phyloP scores from a whole-genome alignment of 169 alveolate species.

The Babesia microti region DNA sequence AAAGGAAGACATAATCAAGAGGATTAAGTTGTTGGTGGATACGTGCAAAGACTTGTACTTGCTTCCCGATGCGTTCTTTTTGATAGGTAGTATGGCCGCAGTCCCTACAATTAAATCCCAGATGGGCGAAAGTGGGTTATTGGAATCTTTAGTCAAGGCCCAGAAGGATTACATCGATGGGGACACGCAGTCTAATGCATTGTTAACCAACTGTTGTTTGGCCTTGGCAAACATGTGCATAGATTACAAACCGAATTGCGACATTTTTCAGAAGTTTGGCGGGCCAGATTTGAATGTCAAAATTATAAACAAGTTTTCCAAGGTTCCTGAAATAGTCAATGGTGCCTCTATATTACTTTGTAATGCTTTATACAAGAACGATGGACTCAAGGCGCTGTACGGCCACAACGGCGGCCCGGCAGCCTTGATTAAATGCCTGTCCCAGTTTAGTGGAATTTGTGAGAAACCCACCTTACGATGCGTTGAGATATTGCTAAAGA shows the following conservation, averaged over 20 bases:
- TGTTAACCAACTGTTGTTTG: conserved; percentile 74
- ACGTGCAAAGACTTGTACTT: conserved; percentile 40
- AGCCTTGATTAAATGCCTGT: conserved; percentile 69
- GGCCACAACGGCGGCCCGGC: conserved; percentile 77
- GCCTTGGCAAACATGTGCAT: conserved; percentile 79
- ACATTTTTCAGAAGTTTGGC: conserved; percentile 57
- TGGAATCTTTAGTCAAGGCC: conserved; percentile 51
- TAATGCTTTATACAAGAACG: conserved; percentile 73
- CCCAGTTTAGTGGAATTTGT: conserved; percentile 58
- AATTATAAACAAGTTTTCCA: conserved; percentile 55
- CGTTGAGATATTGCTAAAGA: conserved; percentile 71
- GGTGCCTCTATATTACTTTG: conserved; percentile 76
- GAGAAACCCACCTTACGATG: conserved; percentile 68
- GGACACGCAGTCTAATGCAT: conserved; percentile 51
- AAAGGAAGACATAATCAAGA: conserved; percentile 51
- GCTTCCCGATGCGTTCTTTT: conserved; percentile 71
- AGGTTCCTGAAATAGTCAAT: conserved; percentile 69
- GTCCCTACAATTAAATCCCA: conserved; percentile 61
- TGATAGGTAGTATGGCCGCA: conserved; percentile 70
- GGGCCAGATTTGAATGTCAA: conserved; percentile 76
- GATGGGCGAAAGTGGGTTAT: conserved; percentile 59
- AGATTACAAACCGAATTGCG: conserved; percentile 65
- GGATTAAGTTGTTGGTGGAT: conserved; percentile 26
- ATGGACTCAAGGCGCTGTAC: conserved; percentile 62
- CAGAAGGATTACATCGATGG: conserved; percentile 48